These are phyloP conservation scores for Exserohilum turcica DNA, from an alignment of 2,329 filamentous ascomycete genomes.

Conservation along the genomic window DNA sequence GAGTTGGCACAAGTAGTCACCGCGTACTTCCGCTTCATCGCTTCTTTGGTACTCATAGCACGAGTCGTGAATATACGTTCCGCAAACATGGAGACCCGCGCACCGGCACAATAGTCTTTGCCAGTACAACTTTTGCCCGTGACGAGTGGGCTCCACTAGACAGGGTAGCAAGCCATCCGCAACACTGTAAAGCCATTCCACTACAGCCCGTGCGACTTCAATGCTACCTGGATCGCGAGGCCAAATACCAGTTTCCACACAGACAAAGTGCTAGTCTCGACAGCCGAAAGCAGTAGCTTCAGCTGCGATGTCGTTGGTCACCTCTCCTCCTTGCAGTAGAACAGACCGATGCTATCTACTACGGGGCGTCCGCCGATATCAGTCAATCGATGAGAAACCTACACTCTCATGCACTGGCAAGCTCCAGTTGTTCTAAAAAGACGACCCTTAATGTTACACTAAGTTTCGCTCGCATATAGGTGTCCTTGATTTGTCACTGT, in stretches of 20 bases:
- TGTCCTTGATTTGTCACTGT: background rate
- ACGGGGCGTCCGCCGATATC: background rate
- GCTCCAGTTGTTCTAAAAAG: background rate
- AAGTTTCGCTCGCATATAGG: background rate
- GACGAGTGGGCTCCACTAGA: conserved; percentile 63
- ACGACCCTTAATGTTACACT: background rate
- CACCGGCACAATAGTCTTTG: conserved; percentile 64
- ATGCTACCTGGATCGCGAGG: conserved; percentile 58
- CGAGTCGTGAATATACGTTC: conserved; percentile 26
- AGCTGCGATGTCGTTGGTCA: conserved; percentile 51
- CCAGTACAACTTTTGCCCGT: conserved; percentile 61
- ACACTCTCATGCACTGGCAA: background rate
- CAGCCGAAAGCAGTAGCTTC: conserved; percentile 65
- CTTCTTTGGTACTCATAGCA: conserved; percentile 54
- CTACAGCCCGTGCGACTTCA: conserved; percentile 44
- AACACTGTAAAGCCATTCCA: conserved; percentile 64
- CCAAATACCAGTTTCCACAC: conserved; percentile 68
- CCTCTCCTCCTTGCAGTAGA: conserved; percentile 66
- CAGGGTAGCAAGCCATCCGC: conserved; percentile 55
- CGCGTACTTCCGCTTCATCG: conserved; percentile 55
- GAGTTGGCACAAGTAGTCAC: conserved; percentile 32
- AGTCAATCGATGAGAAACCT: background rate
- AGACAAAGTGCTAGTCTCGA: conserved; percentile 68
- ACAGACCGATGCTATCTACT: conserved; percentile 59
- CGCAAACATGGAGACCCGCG: conserved; percentile 57